Conservation (phyloP, 164 flowering plant genomes). For the Berberis thunbergii region DNA sequence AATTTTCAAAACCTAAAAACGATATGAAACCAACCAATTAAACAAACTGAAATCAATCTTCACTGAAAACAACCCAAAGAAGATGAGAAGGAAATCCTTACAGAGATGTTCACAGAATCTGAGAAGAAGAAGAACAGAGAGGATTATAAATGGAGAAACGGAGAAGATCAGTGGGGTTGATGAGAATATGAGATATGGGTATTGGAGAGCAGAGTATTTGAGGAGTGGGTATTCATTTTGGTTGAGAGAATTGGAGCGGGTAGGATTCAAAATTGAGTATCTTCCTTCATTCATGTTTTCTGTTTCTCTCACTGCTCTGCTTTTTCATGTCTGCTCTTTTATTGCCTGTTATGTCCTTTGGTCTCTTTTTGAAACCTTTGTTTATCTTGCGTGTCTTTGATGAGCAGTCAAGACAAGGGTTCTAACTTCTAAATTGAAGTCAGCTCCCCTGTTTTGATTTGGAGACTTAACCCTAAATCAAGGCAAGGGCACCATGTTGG, state of each 20-base stretch:
- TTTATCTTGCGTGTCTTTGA: neutral
- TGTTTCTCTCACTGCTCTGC: neutral
- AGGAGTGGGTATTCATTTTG: slow-evolving; percentile 16
- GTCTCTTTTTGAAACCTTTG: neutral
- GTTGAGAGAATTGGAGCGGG: slow-evolving; percentile 20
- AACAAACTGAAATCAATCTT: too few species aligned
- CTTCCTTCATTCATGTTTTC: slow-evolving; percentile 5
- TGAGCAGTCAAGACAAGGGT: neutral
- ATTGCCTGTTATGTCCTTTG: neutral
- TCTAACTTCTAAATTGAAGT: neutral
- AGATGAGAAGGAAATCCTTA: too few species aligned
- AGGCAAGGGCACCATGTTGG: too few species aligned
- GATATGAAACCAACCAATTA: too few species aligned
- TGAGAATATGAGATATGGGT: slow-evolving; percentile 22
- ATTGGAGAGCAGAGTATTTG: slow-evolving; percentile 12
- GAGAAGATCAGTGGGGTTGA: slow-evolving; percentile 7
- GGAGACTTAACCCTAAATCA: too few species aligned
- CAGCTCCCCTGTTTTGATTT: neutral
- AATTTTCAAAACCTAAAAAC: too few species aligned
- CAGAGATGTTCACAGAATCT: neutral
- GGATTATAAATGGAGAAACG: slow-evolving; percentile 7
- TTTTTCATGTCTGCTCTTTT: neutral
- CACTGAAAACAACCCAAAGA: too few species aligned
- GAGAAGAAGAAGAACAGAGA: neutral
- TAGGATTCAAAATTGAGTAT: slow-evolving; percentile 18